Evolutionary conservation across 1,284 basidiomycete genomes (phyloP).

Genomic region (Fomitopsis schrenkii): DNA sequence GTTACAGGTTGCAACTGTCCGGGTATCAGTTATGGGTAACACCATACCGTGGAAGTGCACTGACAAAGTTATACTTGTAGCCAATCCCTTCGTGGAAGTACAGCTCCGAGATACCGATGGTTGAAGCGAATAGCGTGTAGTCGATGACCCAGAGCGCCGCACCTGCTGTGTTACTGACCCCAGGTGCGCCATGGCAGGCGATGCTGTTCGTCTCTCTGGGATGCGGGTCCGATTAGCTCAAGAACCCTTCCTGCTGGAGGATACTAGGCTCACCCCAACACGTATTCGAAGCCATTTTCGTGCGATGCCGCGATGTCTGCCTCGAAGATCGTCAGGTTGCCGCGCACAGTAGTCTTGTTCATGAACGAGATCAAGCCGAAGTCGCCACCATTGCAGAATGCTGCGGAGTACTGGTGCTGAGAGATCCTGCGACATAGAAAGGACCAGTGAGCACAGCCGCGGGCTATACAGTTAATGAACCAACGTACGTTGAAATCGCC

Average conservation of each 20-base stretch:
- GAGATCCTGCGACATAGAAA: conserved; percentile 42
- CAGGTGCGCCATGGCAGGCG: conserved; percentile 54
- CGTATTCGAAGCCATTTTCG: conserved; percentile 46
- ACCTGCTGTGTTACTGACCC: conserved; percentile 66
- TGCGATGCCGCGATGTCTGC: conserved; percentile 47
- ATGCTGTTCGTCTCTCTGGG: conserved; percentile 28
- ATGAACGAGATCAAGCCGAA: conserved; percentile 54
- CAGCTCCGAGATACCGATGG: conserved; percentile 31
- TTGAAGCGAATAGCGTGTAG: conserved; percentile 49
- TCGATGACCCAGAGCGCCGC: conserved; percentile 68
- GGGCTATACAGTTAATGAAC: background rate
- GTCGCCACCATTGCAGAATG: conserved; percentile 47
- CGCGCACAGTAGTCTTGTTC: conserved; percentile 53
- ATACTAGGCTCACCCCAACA: conserved; percentile 44
- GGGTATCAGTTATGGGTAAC: background rate
- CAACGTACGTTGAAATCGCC: conserved; percentile 28
- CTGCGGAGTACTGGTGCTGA: conserved; percentile 60
- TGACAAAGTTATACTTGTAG: conserved; percentile 41
- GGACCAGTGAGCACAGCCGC: background rate
- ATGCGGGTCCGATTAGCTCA: background rate
- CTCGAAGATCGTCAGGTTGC: conserved; percentile 48
- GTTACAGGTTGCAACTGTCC: conserved; percentile 51
- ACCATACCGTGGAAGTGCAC: conserved; percentile 6
- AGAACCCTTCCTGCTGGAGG: background rate
- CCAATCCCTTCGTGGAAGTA: conserved; percentile 42